phyloP scores from a whole-genome alignment of 306 rosid genomes.

The apple (Malus domestica) region ASM211411v1 NC_041791.1:28385501-28386000 shows the following conservation, averaged over 20 bases:
- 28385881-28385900: not conserved
- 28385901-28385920: not conserved
- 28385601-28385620: not conserved
- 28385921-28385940: not conserved
- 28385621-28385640: constrained; percentile 5
- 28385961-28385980: not conserved
- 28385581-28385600: not conserved
- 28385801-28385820: constrained; percentile 38
- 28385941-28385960: not conserved
- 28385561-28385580: not conserved
- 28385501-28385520: constrained; percentile 28
- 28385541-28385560: not conserved
- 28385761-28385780: not conserved
- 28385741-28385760: constrained; percentile 18
- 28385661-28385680: constrained; percentile 49
- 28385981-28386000: constrained; percentile 30
- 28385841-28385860: constrained; percentile 9
- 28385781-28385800: constrained; percentile 38
- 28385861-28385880: not conserved
- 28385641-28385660: constrained; percentile 17
- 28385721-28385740: constrained; percentile 34
- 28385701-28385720: constrained; percentile 40
- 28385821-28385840: constrained; percentile 36
- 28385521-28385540: not conserved
- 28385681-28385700: constrained; percentile 51